Evolutionary conservation across 225 moss, liverwort and hornwort genomes (phyloP).

Genomic region (Rhytidiadelphus loreus): DNA sequence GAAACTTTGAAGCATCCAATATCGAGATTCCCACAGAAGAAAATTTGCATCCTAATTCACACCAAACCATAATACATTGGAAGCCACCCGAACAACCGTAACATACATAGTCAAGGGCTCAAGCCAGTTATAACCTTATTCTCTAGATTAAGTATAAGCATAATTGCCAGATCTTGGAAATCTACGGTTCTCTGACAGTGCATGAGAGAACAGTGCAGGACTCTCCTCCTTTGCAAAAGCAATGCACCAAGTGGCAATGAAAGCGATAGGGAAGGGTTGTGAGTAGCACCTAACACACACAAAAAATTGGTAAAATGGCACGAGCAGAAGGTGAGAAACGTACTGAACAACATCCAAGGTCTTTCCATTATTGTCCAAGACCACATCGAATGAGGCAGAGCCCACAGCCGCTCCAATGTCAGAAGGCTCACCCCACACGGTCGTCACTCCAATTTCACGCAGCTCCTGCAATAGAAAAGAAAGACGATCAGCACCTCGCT

Average conservation of each 20-base stretch:
- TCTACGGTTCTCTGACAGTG: not conserved
- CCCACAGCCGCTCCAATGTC: constrained; percentile 65
- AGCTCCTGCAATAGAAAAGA: constrained; percentile 49
- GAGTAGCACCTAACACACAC: not conserved
- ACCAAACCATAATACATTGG: not conserved
- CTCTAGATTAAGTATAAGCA: not conserved
- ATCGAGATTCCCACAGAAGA: not conserved
- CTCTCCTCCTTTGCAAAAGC: not conserved
- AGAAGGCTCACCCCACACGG: constrained; percentile 77
- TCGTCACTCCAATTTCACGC: constrained; percentile 71
- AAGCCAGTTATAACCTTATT: not conserved
- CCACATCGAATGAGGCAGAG: constrained; percentile 62
- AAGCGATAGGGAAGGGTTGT: not conserved
- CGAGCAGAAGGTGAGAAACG: not conserved
- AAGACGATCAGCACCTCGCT: not conserved
- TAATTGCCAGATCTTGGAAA: not conserved
- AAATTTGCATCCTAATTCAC: not conserved
- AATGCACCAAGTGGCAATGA: not conserved
- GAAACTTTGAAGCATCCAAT: not conserved
- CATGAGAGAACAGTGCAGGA: not conserved
- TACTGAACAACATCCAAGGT: constrained; percentile 91
- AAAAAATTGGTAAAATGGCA: not conserved
- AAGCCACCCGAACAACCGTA: not conserved
- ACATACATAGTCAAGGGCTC: too few species aligned
- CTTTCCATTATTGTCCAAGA: constrained; percentile 94